Evolutionary conservation across 495 filamentous ascomycete genomes (phyloP).

Genomic region (Aspergillus saccharolyticus): DNA sequence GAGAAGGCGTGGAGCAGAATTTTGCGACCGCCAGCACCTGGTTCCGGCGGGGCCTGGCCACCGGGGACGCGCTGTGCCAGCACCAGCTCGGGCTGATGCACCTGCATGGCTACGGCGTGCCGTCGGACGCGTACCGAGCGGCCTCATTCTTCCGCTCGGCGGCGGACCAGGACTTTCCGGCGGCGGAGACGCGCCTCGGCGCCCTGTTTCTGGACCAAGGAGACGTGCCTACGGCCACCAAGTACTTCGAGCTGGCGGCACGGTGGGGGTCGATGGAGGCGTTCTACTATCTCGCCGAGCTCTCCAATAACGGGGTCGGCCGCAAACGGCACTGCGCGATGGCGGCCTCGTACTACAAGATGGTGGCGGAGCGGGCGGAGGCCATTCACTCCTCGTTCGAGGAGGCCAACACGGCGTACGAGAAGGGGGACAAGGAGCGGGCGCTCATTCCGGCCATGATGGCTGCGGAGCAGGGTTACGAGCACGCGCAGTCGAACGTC

Average conservation of each 20-base stretch:
- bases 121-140: constrained; percentile 67
- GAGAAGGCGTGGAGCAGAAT: constrained; percentile 81
- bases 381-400: constrained; percentile 74
- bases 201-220: constrained; percentile 88
- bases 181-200: constrained; percentile 79
- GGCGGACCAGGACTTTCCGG: constrained; percentile 76
- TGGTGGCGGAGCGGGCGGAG: constrained; percentile 86
- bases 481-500: constrained; percentile 88
- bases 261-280: constrained; percentile 86
- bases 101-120: constrained; percentile 76
- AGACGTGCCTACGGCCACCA: constrained; percentile 64
- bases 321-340: constrained; percentile 73
- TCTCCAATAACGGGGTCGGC: constrained; percentile 75
- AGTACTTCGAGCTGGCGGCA: constrained; percentile 90
- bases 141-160: constrained; percentile 77
- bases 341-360: constrained; percentile 89
- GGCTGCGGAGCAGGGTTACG: constrained; percentile 95
- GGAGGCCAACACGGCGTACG: constrained; percentile 82
- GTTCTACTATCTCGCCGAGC: constrained; percentile 91
- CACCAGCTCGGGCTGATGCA: constrained; percentile 83
- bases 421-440: constrained; percentile 76
- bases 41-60: constrained; percentile 77
- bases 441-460: constrained; percentile 83
- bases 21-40: constrained; percentile 70
- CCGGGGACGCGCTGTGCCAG: constrained; percentile 80